A percentile compares a stretch with the other conserved stretches of the same genome.
phyloP scores from a whole-genome alignment of 169 alveolate genomes.

The Plasmodium berghei region DNA sequence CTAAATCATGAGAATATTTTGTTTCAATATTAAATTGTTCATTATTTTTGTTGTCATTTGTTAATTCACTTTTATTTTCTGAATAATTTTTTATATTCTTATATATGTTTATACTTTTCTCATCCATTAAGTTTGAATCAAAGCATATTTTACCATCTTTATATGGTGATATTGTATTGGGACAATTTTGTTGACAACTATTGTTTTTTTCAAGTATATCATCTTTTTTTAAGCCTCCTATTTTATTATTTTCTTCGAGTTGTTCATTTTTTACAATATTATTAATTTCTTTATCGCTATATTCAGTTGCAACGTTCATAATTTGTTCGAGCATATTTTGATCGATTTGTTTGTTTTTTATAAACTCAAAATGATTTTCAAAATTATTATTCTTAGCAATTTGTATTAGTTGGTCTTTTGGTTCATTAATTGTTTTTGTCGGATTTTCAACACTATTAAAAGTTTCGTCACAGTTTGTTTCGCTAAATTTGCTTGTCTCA shows the following conservation, averaged over 20 bases:
- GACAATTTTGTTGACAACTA: no score
- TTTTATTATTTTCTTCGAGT: background rate
- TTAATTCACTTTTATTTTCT: no score
- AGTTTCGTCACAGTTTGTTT: constrained; percentile 12
- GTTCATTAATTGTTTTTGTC: constrained; percentile 9
- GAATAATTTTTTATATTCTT: no score
- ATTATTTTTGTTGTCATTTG: no score
- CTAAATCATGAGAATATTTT: no score
- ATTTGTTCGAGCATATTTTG: background rate
- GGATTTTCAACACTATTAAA: constrained; percentile 15
- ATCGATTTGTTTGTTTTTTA: background rate
- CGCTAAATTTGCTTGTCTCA: background rate
- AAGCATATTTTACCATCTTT: no score
- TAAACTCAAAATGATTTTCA: background rate
- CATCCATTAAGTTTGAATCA: no score
- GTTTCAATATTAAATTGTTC: no score
- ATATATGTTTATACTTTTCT: no score
- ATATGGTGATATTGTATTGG: no score
- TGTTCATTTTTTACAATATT: background rate
- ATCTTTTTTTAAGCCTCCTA: constrained; percentile 2
- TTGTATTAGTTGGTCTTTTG: background rate
- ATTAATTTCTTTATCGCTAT: background rate
- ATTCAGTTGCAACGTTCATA: background rate
- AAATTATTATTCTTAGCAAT: no score
- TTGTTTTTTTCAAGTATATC: no score